Percentiles rank a stretch among this genome's conserved stretches.
phyloP scores from a whole-genome alignment of 2,329 filamentous ascomycete species.

The Talaromyces sp. region DNA sequence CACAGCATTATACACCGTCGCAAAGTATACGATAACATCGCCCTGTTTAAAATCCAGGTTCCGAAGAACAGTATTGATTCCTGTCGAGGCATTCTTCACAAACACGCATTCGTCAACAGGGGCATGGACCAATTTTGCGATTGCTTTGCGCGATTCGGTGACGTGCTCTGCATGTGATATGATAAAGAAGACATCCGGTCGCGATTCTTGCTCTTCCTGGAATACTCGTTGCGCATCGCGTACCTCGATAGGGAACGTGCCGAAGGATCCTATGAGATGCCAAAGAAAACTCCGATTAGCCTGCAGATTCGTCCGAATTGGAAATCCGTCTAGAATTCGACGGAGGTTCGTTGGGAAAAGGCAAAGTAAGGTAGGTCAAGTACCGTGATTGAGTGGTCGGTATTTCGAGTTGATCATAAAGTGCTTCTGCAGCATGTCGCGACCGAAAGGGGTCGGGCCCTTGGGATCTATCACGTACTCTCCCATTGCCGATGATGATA shows the following conservation, averaged over 20 bases:
- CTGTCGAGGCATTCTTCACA: conserved; percentile 74
- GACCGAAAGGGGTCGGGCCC: conserved; percentile 48
- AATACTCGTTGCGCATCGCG: conserved; percentile 60
- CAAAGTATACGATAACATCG: conserved; percentile 75
- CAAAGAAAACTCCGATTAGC: neutral
- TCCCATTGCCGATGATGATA: neutral
- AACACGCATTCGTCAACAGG: conserved; percentile 69
- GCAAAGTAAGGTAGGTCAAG: conserved; percentile 20
- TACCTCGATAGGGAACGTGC: conserved; percentile 67
- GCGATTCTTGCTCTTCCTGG: conserved; percentile 65
- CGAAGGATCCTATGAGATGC: conserved; percentile 62
- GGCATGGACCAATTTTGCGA: conserved; percentile 66
- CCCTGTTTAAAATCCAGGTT: conserved; percentile 67
- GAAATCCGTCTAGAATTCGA: neutral
- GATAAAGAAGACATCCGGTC: conserved; percentile 74
- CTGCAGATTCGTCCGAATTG: neutral
- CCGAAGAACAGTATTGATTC: conserved; percentile 70
- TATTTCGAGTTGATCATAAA: conserved; percentile 70
- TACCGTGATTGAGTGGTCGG: conserved; percentile 77
- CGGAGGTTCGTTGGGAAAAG: neutral
- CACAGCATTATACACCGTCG: conserved; percentile 74
- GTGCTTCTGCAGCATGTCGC: conserved; percentile 55
- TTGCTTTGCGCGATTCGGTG: conserved; percentile 61
- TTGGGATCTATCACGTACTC: conserved; percentile 2
- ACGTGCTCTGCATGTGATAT: conserved; percentile 64